Evolutionary conservation across 345 rosid genomes (phyloP), one percentile per base, ranked within the genome.

Genomic region (Hibiscus tridactylites): DNA sequence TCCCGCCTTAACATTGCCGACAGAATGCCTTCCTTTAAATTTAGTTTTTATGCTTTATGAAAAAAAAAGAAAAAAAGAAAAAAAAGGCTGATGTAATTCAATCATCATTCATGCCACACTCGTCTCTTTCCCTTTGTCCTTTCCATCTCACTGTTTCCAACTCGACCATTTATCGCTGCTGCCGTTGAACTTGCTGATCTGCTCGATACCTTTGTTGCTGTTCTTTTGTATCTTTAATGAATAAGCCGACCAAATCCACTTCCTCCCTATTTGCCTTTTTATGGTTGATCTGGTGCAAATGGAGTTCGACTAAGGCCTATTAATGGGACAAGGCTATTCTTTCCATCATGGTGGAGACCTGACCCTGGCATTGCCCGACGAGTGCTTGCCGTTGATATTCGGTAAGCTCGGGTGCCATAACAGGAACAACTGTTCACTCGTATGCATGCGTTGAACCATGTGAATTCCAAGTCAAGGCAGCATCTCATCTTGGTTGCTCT

Each of bases 251-350:
- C 15, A 57, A 57, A 57, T 9, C 10, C 10, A 28, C n/a, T 29
- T 28, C 39, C 35, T 33, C 35, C 35, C 35, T 33, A 33, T 33
- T 33, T 33, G 35, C 44, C 15, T 29, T 31, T 29, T 17, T 9
- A 33, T 61, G 66, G 67, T 37, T 31, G 3, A 35, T 15, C n/a
- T 35, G 5, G 5, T 2, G 13, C 13, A 16, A 52, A 6, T 16
- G n/a, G 15, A 10, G 2, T 37, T 11, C 6, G 9, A 33, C 26
- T 8, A 63, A 63, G 4, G 49, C 24, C 13, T 16, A 4, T 64
- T 37, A 7, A 79, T 75, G 82, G 82, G 82, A 2, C 82, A 79
- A 73, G 61, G 8, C 42, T 46, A 67, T 1, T 79, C 81, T 6
- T 19, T 16, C 9, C 9, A 3, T 63, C 47, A 42, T 6, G 3